A percentile compares a stretch with the other conserved stretches of the same genome.
phyloP scores from a whole-genome alignment of 1,139 yeast species.

The Debaryomyces sp. region DNA sequence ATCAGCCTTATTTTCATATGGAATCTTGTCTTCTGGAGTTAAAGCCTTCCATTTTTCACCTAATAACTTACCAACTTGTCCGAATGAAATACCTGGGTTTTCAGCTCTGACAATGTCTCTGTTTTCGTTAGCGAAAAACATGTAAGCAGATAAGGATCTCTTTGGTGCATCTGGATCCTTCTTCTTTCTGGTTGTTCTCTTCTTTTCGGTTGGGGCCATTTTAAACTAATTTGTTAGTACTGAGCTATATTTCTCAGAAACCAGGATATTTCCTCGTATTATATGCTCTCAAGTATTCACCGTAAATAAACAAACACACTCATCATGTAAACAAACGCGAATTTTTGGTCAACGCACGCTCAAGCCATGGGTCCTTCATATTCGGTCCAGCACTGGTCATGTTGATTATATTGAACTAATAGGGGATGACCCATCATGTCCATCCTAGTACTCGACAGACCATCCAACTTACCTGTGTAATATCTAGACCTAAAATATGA shows the following conservation, averaged over 20 bases:
- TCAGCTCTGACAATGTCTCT: constrained; percentile 94
- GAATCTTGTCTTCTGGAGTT: constrained; percentile 75
- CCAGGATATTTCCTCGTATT: constrained; percentile 1
- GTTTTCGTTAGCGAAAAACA: constrained; percentile 97
- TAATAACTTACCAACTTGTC: constrained; percentile 87
- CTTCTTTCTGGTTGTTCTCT: constrained; percentile 54
- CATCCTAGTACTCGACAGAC: background rate
- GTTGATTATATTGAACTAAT: background rate
- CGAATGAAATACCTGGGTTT: constrained; percentile 92
- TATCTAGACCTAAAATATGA: background rate
- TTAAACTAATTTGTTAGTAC: constrained; percentile 7
- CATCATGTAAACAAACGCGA: constrained; percentile 4
- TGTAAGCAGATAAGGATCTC: constrained; percentile 96
- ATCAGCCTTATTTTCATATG: constrained; percentile 91
- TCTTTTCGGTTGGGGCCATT: constrained; percentile 41
- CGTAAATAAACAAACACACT: constrained; percentile 4
- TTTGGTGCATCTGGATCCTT: constrained; percentile 98
- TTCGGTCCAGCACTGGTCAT: background rate
- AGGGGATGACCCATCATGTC: background rate
- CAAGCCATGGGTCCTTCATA: background rate
- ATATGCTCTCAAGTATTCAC: constrained; percentile 1
- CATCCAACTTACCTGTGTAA: background rate
- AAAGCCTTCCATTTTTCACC: constrained; percentile 98
- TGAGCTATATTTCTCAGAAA: background rate
- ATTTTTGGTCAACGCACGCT: background rate